Base-by-base conservation (phyloP, 2,329 filamentous ascomycete species). In the Thermothelomyces thermophilus region DNA sequence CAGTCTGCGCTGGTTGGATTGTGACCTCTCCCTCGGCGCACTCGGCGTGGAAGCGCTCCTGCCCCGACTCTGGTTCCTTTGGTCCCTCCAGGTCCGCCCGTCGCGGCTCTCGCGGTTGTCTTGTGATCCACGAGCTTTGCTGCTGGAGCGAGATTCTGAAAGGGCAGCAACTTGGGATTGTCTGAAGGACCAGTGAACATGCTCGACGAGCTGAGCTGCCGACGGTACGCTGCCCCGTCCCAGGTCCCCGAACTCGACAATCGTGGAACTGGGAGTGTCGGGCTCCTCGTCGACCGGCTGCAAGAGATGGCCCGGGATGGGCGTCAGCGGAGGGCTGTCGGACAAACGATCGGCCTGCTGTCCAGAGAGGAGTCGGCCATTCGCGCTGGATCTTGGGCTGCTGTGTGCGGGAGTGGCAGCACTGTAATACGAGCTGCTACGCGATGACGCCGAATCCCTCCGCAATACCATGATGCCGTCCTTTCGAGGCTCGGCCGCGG, bases 161-260 rank as follows among this genome's bases (percentile, higher is more conserved):
- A 30, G 35, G 14, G 10, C 7, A 17, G 8, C 22, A 24, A 5
- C 22, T 11, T 26, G 41, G 10, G 48, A 42, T 16, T 51, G 42
- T 9, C 16, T 33, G 24, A 14, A 37, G 5, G 48, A 46, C 13
- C 43, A 36, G 30, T 44, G 41, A 7, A 52, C 22, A 9, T 17
- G 44, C 17, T 45, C 41, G 5, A 48, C 45, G 5, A 52, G 33
- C 16, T 52, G 40, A 2, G 39, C 50, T 2, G 50, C 50, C 16
- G 50, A 48, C 2, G 45, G 50, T 7, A 52, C 20, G 22, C 3
- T n/a, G 2, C 30, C 36, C 0, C 28, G 40, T n/a, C 19, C 41
- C 6, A 48, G 28, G 16, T 52, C 50, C 3, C 50, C 50, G n/a
- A 52, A 52, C 30, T 52, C 50, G n/a, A 52, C 50, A 5, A 52